A percentile compares a stretch with the other conserved stretches of the same genome.
phyloP scores from a whole-genome alignment of 768 basidiomycete species.

The Calocybe gangraenosa region DNA sequence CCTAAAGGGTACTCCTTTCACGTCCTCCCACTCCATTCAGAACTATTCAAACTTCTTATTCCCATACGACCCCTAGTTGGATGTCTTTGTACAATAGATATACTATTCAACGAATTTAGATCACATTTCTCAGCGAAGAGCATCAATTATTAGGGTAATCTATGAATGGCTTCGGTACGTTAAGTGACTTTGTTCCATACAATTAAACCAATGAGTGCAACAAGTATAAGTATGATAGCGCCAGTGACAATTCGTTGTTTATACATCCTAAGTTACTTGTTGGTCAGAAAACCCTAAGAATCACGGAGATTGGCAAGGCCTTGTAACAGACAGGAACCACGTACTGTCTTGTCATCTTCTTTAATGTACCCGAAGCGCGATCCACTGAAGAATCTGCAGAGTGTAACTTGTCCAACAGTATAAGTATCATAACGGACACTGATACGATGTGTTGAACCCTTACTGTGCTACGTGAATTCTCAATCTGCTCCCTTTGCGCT shows the following conservation, averaged over 20 bases:
- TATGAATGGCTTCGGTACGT: not conserved
- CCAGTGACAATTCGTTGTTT: slow-evolving; percentile 89
- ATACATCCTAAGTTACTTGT: slow-evolving; percentile 85
- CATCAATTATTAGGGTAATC: not conserved
- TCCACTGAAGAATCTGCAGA: slow-evolving; percentile 88
- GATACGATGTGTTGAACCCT: slow-evolving; percentile 18
- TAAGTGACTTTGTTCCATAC: slow-evolving; percentile 61
- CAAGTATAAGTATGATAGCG: slow-evolving; percentile 80
- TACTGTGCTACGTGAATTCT: slow-evolving; percentile 88
- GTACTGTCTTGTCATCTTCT: slow-evolving; percentile 94
- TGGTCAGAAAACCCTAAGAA: slow-evolving; percentile 32
- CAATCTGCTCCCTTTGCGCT: slow-evolving; percentile 89
- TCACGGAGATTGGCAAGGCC: slow-evolving; percentile 14
- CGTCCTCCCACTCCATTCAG: too few relatives aligned
- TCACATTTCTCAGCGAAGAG: not conserved
- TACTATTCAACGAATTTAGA: slow-evolving; percentile 10
- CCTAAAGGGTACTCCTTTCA: too few relatives aligned
- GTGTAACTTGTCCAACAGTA: slow-evolving; percentile 51
- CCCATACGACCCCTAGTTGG: not conserved
- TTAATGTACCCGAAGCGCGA: slow-evolving; percentile 86
- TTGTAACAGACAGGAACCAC: slow-evolving; percentile 22
- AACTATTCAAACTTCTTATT: not conserved
- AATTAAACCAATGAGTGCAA: slow-evolving; percentile 79
- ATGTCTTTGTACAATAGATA: slow-evolving; percentile 19
- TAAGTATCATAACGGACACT: not conserved